Evolutionary conservation across 179 eudicot species (phyloP).

Genomic region (Silene coronaria): DNA sequence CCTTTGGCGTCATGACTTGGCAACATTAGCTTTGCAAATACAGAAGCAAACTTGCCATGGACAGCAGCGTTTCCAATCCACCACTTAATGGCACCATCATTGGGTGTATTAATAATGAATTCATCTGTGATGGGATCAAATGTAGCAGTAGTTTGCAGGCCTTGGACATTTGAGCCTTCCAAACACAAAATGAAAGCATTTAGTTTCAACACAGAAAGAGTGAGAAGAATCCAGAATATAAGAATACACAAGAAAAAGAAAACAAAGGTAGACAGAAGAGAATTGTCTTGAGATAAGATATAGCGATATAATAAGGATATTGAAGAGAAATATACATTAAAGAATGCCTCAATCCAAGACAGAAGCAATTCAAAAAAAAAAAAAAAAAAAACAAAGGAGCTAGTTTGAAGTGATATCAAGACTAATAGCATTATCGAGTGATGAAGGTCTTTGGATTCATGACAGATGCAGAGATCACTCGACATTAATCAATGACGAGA

Average conservation of each 20-base stretch:
- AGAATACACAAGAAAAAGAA: neutral
- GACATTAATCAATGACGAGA: neutral
- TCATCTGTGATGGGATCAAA: slow-evolving; percentile 78
- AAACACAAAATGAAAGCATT: slow-evolving; percentile 15
- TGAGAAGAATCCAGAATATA: neutral
- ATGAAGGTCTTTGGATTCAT: neutral
- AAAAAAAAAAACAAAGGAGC: neutral
- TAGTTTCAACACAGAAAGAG: neutral
- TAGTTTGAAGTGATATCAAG: neutral
- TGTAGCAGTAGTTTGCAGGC: slow-evolving; percentile 74
- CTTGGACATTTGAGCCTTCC: slow-evolving; percentile 91
- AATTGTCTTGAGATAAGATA: neutral
- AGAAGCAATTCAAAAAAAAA: neutral
- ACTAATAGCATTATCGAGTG: neutral
- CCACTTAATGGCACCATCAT: slow-evolving; percentile 96
- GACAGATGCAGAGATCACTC: neutral
- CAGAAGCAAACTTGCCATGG: slow-evolving; percentile 89
- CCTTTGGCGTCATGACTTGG: slow-evolving; percentile 68
- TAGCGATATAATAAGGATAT: neutral
- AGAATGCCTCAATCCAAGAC: neutral
- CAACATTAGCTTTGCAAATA: slow-evolving; percentile 74
- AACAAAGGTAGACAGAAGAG: neutral
- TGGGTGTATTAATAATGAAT: slow-evolving; percentile 74
- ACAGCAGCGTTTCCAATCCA: slow-evolving; percentile 98
- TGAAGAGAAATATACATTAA: neutral